phyloP scores from a whole-genome alignment of 116 monocot genomes.

The Phalaenopsis hybrid region DNA sequence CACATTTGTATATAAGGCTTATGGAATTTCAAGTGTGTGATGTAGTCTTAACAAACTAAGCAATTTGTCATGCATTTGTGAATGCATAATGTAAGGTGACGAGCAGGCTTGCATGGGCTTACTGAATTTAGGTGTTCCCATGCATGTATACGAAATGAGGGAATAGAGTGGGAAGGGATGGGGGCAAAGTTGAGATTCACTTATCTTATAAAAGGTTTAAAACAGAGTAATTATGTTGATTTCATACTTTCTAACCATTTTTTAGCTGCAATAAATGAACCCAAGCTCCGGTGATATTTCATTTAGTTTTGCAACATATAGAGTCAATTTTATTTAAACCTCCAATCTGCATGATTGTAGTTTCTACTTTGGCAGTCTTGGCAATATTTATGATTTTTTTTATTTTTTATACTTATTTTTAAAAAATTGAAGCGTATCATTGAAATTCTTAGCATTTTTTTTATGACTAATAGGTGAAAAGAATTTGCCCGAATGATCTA shows the following conservation, averaged over 20 bases:
- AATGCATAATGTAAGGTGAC: background rate
- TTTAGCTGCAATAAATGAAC: background rate
- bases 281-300: background rate
- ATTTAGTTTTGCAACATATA: background rate
- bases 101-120: background rate
- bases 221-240: background rate
- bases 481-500: slow-evolving; percentile 83
- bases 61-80: background rate
- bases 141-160: background rate
- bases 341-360: background rate
- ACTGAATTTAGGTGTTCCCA: background rate
- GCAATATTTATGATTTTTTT: too few relatives aligned
- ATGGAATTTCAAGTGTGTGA: background rate
- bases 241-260: background rate
- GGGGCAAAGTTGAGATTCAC: background rate
- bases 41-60: background rate
- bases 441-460: background rate
- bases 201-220: background rate
- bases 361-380: background rate
- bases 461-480: slow-evolving; percentile 55
- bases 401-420: background rate
- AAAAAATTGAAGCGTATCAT: background rate
- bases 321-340: background rate
- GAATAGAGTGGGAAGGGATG: background rate
- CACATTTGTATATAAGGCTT: background rate